Percentiles rank a stretch among this genome's conserved stretches.
Evolutionary conservation across 2,329 filamentous ascomycete species (phyloP).

Genomic region (Aureobasidium subglaciale): DNA sequence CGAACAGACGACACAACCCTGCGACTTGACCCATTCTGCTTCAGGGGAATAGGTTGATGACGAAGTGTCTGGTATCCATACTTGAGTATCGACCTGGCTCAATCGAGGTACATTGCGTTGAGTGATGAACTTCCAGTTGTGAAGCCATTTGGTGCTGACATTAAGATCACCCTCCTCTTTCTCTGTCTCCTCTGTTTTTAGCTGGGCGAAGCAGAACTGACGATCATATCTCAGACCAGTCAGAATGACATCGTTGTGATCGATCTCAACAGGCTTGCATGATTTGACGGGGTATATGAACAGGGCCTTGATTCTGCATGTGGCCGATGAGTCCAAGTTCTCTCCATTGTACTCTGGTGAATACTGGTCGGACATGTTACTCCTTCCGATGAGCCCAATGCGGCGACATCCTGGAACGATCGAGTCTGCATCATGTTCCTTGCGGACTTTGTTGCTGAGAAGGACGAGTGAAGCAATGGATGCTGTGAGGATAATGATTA

Average conservation of each 20-base stretch:
- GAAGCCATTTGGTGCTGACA: slow-evolving; percentile 35
- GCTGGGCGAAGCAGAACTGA: slow-evolving; percentile 73
- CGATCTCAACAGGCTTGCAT: slow-evolving; percentile 68
- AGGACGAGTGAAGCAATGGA: neutral
- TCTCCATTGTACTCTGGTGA: slow-evolving; percentile 15
- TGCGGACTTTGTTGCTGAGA: neutral
- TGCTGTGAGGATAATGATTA: neutral
- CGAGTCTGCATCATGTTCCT: neutral
- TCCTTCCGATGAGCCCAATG: slow-evolving; percentile 20
- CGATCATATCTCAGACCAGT: slow-evolving; percentile 72
- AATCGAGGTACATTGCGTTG: slow-evolving; percentile 63
- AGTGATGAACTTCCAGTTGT: slow-evolving; percentile 64
- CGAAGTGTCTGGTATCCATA: slow-evolving; percentile 63
- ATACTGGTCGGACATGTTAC: slow-evolving; percentile 23
- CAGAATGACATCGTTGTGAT: slow-evolving; percentile 54
- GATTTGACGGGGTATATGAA: slow-evolving; percentile 80
- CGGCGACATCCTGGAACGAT: slow-evolving; percentile 22
- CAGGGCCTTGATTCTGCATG: slow-evolving; percentile 54
- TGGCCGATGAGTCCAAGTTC: neutral
- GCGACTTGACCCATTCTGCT: slow-evolving; percentile 43
- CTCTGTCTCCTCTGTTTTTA: slow-evolving; percentile 34
- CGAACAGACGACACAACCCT: slow-evolving; percentile 57
- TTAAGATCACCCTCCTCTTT: slow-evolving; percentile 36
- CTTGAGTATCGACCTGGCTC: slow-evolving; percentile 57
- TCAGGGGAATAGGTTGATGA: slow-evolving; percentile 42